These are phyloP conservation scores for Plasmodium cynomolgi DNA, from an alignment of 169 alveolate genomes.

Conservation along the genomic window DNA sequence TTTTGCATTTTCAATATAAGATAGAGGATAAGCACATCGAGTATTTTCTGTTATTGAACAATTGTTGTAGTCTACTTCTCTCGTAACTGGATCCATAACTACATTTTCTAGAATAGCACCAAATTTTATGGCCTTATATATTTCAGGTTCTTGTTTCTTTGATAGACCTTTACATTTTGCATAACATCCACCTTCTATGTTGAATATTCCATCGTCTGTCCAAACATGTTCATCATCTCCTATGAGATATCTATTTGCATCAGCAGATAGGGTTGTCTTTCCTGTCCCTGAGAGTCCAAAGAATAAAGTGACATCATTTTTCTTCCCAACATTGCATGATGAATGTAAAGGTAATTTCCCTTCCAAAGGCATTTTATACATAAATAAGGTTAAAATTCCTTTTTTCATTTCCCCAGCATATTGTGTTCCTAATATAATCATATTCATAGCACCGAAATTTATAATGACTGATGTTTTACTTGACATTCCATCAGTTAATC, in stretches of 20 bases:
- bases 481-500: slow-evolving; percentile 87
- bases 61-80: slow-evolving; percentile 93
- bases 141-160: slow-evolving; percentile 96
- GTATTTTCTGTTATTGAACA: slow-evolving; percentile 94
- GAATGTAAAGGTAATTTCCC: slow-evolving; percentile 96
- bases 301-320: slow-evolving; percentile 94
- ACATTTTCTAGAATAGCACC: slow-evolving; percentile 95
- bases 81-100: slow-evolving; percentile 86
- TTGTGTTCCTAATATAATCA: slow-evolving; percentile 96
- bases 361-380: slow-evolving; percentile 93
- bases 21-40: slow-evolving; percentile 94
- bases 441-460: slow-evolving; percentile 90
- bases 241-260: slow-evolving; percentile 92
- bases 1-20: slow-evolving; percentile 92
- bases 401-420: slow-evolving; percentile 99
- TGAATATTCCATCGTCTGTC: slow-evolving; percentile 96
- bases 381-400: slow-evolving; percentile 94
- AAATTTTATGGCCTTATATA: slow-evolving; percentile 92
- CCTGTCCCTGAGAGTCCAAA: slow-evolving; percentile 99
- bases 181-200: slow-evolving; percentile 98
- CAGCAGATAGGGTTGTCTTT: slow-evolving; percentile 97
- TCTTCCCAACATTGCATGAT: slow-evolving; percentile 94
- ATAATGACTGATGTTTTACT: slow-evolving; percentile 93
- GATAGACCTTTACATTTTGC: slow-evolving; percentile 93
- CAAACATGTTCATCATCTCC: slow-evolving; percentile 99